Evolutionary conservation across 2,329 filamentous ascomycete genomes (phyloP).

Genomic region (Colletotrichum euphorbiae): DNA sequence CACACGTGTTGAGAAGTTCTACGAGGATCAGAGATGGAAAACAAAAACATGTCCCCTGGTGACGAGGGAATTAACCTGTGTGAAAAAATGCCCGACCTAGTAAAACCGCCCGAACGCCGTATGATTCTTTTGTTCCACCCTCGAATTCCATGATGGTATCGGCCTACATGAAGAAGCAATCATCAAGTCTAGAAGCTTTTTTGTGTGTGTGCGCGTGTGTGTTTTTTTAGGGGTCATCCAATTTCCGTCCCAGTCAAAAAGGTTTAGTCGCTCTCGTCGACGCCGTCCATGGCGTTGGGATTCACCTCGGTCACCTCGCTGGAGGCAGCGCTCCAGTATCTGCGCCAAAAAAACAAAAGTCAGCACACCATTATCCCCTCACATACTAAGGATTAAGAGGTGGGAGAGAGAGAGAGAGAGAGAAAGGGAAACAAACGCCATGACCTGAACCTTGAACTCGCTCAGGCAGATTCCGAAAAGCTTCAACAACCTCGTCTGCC

Average conservation of each 20-base stretch:
- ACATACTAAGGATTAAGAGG: background rate
- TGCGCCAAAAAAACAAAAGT: slow-evolving; percentile 42
- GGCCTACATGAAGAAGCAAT: slow-evolving; percentile 40
- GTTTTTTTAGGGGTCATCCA: background rate
- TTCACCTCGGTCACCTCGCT: slow-evolving; percentile 69
- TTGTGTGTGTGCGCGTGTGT: slow-evolving; percentile 1
- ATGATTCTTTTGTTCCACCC: slow-evolving; percentile 31
- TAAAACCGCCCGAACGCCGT: slow-evolving; percentile 37
- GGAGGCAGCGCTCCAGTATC: slow-evolving; percentile 72
- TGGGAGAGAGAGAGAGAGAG: background rate
- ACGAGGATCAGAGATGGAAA: slow-evolving; percentile 2
- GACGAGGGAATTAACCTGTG: background rate
- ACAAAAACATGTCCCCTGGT: background rate
- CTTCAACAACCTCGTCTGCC: slow-evolving; percentile 94
- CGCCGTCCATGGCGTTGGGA: slow-evolving; percentile 53
- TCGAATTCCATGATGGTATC: slow-evolving; percentile 42
- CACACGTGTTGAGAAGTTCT: background rate
- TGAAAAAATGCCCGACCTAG: slow-evolving; percentile 23
- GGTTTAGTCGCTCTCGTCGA: slow-evolving; percentile 42
- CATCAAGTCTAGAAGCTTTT: slow-evolving; percentile 39
- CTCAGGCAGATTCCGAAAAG: slow-evolving; percentile 91
- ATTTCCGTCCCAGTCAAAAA: background rate
- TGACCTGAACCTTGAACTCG: slow-evolving; percentile 86
- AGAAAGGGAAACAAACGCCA: slow-evolving; percentile 68
- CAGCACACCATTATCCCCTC: background rate